These are phyloP conservation scores for Pseudogymnoascus sp. DNA, from an alignment of 2,329 filamentous ascomycete genomes.

Conservation along the genomic window DNA sequence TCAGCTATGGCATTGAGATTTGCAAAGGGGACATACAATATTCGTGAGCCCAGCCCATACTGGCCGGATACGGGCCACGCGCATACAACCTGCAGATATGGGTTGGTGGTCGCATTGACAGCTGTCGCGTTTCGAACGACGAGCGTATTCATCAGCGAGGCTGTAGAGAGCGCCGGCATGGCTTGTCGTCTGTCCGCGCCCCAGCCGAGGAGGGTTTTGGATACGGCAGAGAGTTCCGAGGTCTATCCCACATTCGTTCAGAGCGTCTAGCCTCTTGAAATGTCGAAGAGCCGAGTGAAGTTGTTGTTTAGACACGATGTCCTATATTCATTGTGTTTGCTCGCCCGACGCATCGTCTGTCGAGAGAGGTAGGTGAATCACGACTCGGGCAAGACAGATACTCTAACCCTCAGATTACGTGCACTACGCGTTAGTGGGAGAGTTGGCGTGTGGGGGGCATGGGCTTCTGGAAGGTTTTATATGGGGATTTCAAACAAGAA, in stretches of 20 bases:
- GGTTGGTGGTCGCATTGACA: slow-evolving; percentile 18
- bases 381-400: not conserved
- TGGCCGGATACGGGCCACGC: slow-evolving; percentile 51
- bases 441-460: not conserved
- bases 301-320: not conserved
- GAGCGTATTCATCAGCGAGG: slow-evolving; percentile 25
- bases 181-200: not conserved
- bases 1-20: not conserved
- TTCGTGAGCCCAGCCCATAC: slow-evolving; percentile 47
- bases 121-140: slow-evolving; percentile 14
- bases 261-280: not conserved
- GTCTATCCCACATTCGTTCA: not conserved
- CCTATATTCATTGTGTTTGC: not conserved
- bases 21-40: slow-evolving; percentile 36
- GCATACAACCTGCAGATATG: slow-evolving; percentile 41
- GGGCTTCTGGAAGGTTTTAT: slow-evolving; percentile 5
- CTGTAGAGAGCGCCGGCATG: slow-evolving; percentile 32
- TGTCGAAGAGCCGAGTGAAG: not conserved
- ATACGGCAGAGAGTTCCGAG: not conserved
- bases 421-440: not conserved
- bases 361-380: not conserved
- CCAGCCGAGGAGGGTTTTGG: not conserved
- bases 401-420: not conserved
- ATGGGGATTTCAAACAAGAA: not conserved
- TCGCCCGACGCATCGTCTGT: not conserved